phyloP scores from a whole-genome alignment of 441 rosid genomes.

The Eutrema salsugineum region DNA sequence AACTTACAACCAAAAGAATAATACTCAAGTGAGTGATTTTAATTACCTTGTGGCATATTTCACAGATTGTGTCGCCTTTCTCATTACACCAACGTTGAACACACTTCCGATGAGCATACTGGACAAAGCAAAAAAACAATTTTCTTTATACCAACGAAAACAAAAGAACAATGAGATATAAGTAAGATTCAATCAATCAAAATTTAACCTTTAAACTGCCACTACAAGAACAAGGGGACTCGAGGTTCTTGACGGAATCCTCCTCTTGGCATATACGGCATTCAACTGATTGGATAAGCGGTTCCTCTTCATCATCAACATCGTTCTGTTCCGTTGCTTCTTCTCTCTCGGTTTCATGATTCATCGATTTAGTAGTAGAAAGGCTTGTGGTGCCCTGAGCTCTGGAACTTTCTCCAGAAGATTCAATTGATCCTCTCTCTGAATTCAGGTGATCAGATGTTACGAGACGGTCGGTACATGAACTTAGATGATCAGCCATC shows the following conservation, averaged over 20 bases:
- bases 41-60: slow-evolving; percentile 85
- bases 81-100: slow-evolving; percentile 96
- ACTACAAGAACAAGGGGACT: slow-evolving; percentile 63
- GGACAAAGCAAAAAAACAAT: neutral
- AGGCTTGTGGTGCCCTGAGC: slow-evolving; percentile 26
- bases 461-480: slow-evolving; percentile 41
- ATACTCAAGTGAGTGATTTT: neutral
- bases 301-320: slow-evolving; percentile 43
- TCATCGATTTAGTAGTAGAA: slow-evolving; percentile 21
- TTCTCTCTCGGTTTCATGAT: slow-evolving; percentile 29
- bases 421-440: slow-evolving; percentile 30
- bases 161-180: neutral
- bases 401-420: slow-evolving; percentile 45
- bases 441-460: slow-evolving; percentile 40
- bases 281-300: slow-evolving; percentile 54
- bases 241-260: slow-evolving; percentile 53
- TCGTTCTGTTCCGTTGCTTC: slow-evolving; percentile 23
- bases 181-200: neutral
- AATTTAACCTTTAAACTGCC: slow-evolving; percentile 60
- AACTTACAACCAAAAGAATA: neutral
- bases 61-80: slow-evolving; percentile 85
- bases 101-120: slow-evolving; percentile 59
- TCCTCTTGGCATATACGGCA: slow-evolving; percentile 76
- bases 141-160: neutral
- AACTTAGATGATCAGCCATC: slow-evolving; percentile 45